phyloP scores from a whole-genome alignment of 2,329 filamentous ascomycete species.

The Aspergillus alliaceus region DNA sequence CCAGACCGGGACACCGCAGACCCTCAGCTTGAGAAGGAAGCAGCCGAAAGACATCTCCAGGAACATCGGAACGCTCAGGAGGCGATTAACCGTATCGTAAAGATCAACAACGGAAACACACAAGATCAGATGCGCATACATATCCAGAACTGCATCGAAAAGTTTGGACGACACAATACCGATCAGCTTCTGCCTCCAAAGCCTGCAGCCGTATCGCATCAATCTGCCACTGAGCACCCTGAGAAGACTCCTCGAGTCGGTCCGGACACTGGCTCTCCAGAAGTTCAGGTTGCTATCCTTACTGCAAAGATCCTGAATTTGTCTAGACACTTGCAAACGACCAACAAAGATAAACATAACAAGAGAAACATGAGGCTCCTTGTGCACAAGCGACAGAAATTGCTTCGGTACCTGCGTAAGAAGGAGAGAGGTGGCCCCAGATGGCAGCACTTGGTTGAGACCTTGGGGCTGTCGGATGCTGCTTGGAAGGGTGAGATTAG shows the following conservation, averaged over 20 bases:
- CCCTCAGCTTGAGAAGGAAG: conserved; percentile 41
- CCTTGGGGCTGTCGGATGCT: conserved; percentile 79
- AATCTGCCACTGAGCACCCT: conserved; percentile 36
- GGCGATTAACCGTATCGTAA: conserved; percentile 77
- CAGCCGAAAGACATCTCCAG: conserved; percentile 48
- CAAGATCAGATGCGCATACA: conserved; percentile 81
- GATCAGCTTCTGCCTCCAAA: conserved; percentile 68
- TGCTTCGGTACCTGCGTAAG: conserved; percentile 79
- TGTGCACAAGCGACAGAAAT: conserved; percentile 84
- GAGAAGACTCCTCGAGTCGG: conserved; percentile 69
- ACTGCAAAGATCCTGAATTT: conserved; percentile 89
- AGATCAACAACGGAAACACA: conserved; percentile 72
- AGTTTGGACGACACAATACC: conserved; percentile 88
- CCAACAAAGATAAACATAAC: conserved; percentile 88
- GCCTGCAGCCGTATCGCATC: conserved; percentile 43
- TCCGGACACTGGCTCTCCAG: conserved; percentile 88
- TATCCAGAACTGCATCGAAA: conserved; percentile 77
- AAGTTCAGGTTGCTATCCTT: conserved; percentile 96
- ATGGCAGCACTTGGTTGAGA: conserved; percentile 83
- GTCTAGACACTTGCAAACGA: conserved; percentile 67
- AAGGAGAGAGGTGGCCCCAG: conserved; percentile 89
- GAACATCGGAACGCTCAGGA: conserved; percentile 68
- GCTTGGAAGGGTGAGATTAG: conserved; percentile 90
- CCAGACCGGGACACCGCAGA: conserved; percentile 32
- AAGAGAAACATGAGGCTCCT: conserved; percentile 84